Base-by-base conservation (phyloP, 1,284 basidiomycete genomes). In the Apiotrichum montevideense region DNA sequence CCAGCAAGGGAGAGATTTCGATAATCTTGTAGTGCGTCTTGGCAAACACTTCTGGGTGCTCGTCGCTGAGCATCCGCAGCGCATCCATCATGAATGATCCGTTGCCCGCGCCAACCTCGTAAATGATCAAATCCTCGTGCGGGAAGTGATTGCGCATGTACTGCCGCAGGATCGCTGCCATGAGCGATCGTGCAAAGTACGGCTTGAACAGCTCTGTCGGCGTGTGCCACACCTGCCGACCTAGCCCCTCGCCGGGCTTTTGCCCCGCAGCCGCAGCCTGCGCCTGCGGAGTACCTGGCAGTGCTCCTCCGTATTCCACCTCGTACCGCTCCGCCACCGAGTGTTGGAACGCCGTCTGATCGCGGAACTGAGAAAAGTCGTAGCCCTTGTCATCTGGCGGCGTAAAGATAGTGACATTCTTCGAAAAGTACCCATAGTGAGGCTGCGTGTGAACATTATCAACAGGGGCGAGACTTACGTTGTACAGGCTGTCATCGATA, bases 181-280 rank as follows among this genome's bases (percentile, higher is more conserved):
- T 91, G 51, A 98, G 84, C 35, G 94, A 87, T 66, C 87, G 85
- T 37, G 92, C 95, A 70, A 95, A 99, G 82, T 87, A 90, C 9
- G 96, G 96, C 90, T 95, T 92, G 82, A 98, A 98, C 42, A 99
- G 79, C 74, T 98, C 95, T 2, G 93, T 97, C 0, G 96, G 96
- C 0, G 96, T 99, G 78, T 99, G 96, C 96, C 96, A 99, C 54
- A 98, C 82, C 75, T 99, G 96, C 66, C 85, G 82, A 5, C 92
- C 92, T 13, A 88, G 84, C 3, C 88, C 81, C 44, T 79, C 80
- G 51, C 80, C 80, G 82, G 14, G n/a, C 35, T 49, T 49, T 35
- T 37, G 37, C 32, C 8, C 39, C 6, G 50, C 7, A 1, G 32
- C 11, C 4, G 32, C 40, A 7, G 63, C 61, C 35, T 59, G 64